A percentile compares a stretch with the other conserved stretches of the same genome.
phyloP scores from a whole-genome alignment of 1,284 basidiomycete genomes.

The Cutaneotrichosporon mucoides region DNA sequence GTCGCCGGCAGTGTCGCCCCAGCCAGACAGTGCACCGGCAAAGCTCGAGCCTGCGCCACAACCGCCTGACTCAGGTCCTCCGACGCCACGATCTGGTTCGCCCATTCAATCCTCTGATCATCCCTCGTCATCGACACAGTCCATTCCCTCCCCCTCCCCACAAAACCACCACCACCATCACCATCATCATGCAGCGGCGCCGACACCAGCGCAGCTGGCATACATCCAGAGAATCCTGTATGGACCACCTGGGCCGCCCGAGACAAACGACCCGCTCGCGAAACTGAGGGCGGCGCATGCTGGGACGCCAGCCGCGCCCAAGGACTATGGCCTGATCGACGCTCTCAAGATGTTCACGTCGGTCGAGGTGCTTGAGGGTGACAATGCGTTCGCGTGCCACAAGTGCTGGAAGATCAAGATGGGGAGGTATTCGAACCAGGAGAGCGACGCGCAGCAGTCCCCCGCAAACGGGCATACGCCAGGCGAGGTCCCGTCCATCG shows the following conservation, averaged over 20 bases:
- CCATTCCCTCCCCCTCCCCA: not conserved
- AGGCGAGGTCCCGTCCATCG: conserved; percentile 10
- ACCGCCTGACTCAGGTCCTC: not conserved
- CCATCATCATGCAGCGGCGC: conserved; percentile 28
- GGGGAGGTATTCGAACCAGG: conserved; percentile 27
- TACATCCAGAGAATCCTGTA: conserved; percentile 49
- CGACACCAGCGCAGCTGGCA: conserved; percentile 47
- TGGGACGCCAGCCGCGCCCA: not conserved
- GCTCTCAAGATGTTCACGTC: conserved; percentile 80
- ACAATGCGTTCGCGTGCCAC: conserved; percentile 88
- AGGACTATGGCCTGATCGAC: conserved; percentile 49
- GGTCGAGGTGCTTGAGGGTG: conserved; percentile 85
- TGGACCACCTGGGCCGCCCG: conserved; percentile 24
- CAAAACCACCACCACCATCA: not conserved
- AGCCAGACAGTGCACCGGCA: not conserved
- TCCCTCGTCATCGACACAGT: not conserved
- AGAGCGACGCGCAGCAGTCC: not conserved
- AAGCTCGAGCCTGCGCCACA: not conserved
- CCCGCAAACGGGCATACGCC: conserved; percentile 3
- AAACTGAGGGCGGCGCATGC: conserved; percentile 35
- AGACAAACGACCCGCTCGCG: conserved; percentile 36
- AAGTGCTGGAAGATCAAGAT: conserved; percentile 74
- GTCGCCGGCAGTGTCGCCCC: not conserved
- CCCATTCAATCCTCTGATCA: not conserved
- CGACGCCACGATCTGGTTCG: not conserved